A percentile compares a stretch with the other conserved stretches of the same genome.
Conservation (phyloP, 1,284 basidiomycete genomes). For the Pascua guehoae region DNA sequence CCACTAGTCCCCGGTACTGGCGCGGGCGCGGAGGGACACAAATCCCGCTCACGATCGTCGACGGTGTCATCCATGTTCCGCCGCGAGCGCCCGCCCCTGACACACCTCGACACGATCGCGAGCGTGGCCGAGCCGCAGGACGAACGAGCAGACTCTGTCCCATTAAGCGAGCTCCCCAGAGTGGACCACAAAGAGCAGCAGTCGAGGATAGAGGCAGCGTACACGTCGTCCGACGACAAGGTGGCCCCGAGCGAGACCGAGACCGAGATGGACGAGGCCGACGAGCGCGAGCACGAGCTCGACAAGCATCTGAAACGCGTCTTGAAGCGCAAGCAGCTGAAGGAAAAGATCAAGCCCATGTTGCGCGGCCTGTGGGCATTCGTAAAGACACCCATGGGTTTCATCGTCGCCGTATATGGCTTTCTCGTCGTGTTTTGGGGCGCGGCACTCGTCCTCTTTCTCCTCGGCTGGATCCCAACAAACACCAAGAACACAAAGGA, state of each 20-base stretch:
- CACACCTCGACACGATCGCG: no score
- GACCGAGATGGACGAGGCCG: slow-evolving; percentile 9
- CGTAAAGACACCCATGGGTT: slow-evolving; percentile 69
- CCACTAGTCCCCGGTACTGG: no score
- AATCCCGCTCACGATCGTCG: no score
- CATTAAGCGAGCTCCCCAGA: no score
- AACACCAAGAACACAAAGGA: slow-evolving; percentile 36
- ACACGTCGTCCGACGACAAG: slow-evolving; percentile 3
- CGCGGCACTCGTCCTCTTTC: slow-evolving; percentile 75
- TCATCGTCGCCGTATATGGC: slow-evolving; percentile 70
- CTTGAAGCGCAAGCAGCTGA: slow-evolving; percentile 55
- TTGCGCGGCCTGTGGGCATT: slow-evolving; percentile 76
- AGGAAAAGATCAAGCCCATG: slow-evolving; percentile 60
- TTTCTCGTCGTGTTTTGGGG: slow-evolving; percentile 76
- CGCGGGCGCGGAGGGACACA: no score
- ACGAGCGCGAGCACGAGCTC: slow-evolving; percentile 29
- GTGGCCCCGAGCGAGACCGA: not conserved
- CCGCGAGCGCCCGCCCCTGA: no score
- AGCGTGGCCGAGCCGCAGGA: no score
- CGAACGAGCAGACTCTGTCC: no score
- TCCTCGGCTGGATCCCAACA: slow-evolving; percentile 51
- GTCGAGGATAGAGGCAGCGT: not conserved
- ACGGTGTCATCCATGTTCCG: no score
- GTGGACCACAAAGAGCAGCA: not conserved
- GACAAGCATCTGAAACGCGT: slow-evolving; percentile 70